Base-by-base conservation (phyloP, 139 green algal genomes). In the Edaphochlamys debaryana region DNA sequence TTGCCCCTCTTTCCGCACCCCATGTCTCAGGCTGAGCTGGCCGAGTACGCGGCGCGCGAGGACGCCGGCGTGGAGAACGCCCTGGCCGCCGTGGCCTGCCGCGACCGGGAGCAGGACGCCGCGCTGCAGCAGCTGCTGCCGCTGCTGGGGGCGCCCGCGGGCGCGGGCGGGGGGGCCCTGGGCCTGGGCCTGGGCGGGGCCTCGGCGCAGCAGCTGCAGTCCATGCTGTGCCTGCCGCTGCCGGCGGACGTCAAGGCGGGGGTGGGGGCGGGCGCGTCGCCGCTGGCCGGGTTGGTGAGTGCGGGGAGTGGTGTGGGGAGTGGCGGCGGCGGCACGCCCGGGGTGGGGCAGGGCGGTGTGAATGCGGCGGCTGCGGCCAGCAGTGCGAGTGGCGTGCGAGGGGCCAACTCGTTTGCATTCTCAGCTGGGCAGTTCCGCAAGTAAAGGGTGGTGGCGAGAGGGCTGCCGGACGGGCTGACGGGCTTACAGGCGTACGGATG, bases 181-280 rank as follows among this genome's bases (percentile, higher is more conserved):
- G n/a, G n/a, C n/a, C n/a, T n/a, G n/a, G n/a, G n/a, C n/a, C n/a
- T n/a, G n/a, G n/a, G n/a, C n/a, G n/a, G n/a, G n/a, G n/a, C n/a
- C n/a, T n/a, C n/a, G n/a, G n/a, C n/a, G n/a, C n/a, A n/a, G n/a
- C n/a, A n/a, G 34, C 70, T 52, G 70, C 70, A 67, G 72, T 36
- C 56, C 52, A 36, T 62, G 69, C 45, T 79, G 72, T n/a, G n/a
- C n/a, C n/a, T n/a, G n/a, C 72, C 72, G 52, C 52, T 79, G 72
- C 72, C 72, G 3, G 72, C 52, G 25, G 72, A 79, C 52, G 13
- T 27, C 23, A 79, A 79, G 52, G 67, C 37, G 1, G 67, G 34
- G 2, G 5, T 52, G 37, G 37, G 50, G 67, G 36, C 67, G 67
- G 17, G 5, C 22, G 38, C 41, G 37, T 36, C 66, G 20, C 37